Evolutionary conservation across 1,284 basidiomycete genomes (phyloP), one percentile per base, ranked within the genome.

Genomic region (Hemileia vastatrix): DNA sequence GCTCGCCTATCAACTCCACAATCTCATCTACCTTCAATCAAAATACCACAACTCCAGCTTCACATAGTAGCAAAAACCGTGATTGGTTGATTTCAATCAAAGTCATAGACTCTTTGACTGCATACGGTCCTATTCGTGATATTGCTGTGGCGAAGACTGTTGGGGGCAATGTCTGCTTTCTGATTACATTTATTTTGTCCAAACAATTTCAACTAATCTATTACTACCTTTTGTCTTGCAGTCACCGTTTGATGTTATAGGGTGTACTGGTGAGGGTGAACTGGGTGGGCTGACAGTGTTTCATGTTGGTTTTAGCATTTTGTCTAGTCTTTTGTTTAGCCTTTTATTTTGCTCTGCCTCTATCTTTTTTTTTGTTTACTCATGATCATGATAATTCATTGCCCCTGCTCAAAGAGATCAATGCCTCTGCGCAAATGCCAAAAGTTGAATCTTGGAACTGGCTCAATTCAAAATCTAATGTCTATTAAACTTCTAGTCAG

Each of bases 251-350:
- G 59, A 62, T 19, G 32, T 62, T 11, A 44, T 62, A 13, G 59
- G 43, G 2, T 62, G 59, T 19, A 62, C 59, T 6, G 59, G 59
- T 4, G 32, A 44, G 9, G 59, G 53, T 13, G 59, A 62, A 45
- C 40, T 54, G 31, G 59, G 59, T 32, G 59, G 59, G 36, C 40
- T 62, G 44, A 62, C 59, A 3, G 53, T 62, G 4, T 62, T 62
- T 49, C 53, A 62, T 50, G 59, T 55, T 6, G 40, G 18, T 50
- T 13, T 21, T 27, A 6, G 6, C 36, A 43, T 43, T 43, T n/a
- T 8, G 36, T 6, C 6, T 43, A 43, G 6, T 43, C n/a, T 43
- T 6, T 43, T 43, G 36, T 8, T 6, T 6, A n/a, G 44, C 9
- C 1, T 27, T 48, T 33, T 6, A 5, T n/a, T 8, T 43, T 43